Evolutionary conservation across 169 alveolate genomes (phyloP).

Genomic region (Plasmodium yoelii): DNA sequence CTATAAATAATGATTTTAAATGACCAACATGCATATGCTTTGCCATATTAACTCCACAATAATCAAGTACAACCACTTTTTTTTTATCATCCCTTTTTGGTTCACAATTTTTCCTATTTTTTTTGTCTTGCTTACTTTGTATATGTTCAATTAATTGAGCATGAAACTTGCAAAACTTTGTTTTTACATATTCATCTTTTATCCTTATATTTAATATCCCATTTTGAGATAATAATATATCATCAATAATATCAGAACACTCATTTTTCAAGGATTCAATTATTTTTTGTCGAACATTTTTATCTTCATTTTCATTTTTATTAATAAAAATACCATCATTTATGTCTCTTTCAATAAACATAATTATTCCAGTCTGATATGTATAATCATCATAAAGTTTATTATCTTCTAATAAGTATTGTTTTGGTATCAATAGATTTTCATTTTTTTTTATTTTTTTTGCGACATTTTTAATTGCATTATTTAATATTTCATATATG

Average conservation of each 20-base stretch:
- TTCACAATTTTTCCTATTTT: too few relatives aligned
- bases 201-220: constrained; percentile 38
- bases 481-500: constrained; percentile 20
- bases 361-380: constrained; percentile 48
- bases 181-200: constrained; percentile 3
- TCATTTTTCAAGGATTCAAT: neutral
- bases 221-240: constrained; percentile 7
- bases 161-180: neutral
- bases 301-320: neutral
- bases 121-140: neutral
- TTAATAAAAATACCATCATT: neutral
- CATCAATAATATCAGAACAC: constrained; percentile 2
- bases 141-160: neutral
- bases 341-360: constrained; percentile 26
- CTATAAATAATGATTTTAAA: constrained; percentile 82
- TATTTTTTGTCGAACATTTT: constrained; percentile 3
- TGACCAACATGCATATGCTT: constrained; percentile 86
- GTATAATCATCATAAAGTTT: constrained; percentile 38
- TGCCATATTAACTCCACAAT: constrained; percentile 83
- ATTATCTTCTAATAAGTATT: constrained; percentile 51
- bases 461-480: constrained; percentile 15
- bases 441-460: constrained; percentile 16
- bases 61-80: constrained; percentile 78
- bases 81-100: neutral
- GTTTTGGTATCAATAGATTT: constrained; percentile 28